phyloP scores from a whole-genome alignment of 768 basidiomycete species.

The Trametes sanguinea region DNA sequence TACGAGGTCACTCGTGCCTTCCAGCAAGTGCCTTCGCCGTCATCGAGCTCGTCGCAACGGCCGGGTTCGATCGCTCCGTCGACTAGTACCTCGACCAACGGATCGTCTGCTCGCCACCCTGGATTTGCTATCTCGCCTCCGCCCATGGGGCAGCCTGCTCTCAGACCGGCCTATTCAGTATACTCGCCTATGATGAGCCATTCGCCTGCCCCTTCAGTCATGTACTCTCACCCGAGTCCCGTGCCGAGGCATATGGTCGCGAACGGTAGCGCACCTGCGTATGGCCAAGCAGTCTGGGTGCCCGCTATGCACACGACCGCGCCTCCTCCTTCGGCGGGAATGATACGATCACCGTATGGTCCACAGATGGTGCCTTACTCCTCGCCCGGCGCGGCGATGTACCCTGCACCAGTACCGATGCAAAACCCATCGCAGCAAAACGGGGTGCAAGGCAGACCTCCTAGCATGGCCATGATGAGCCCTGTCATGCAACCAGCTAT shows the following conservation, averaged over 20 bases:
- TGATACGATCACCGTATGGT: constrained; percentile 71
- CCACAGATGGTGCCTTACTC: constrained; percentile 67
- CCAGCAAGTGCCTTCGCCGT: constrained; percentile 77
- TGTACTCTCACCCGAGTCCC: constrained; percentile 69
- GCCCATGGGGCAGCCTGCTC: constrained; percentile 44
- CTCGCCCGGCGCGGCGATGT: constrained; percentile 50
- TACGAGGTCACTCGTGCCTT: constrained; percentile 86
- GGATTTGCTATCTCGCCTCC: constrained; percentile 32
- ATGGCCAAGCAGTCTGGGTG: constrained; percentile 69
- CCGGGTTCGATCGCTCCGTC: constrained; percentile 37
- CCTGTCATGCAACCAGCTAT: constrained; percentile 67
- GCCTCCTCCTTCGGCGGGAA: constrained; percentile 48
- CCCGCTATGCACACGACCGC: constrained; percentile 45
- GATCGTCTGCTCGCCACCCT: constrained; percentile 20
- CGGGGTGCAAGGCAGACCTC: constrained; percentile 33
- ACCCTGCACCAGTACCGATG: constrained; percentile 48
- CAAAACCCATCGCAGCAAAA: constrained; percentile 45
- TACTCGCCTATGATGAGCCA: constrained; percentile 77
- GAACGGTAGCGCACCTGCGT: constrained; percentile 63
- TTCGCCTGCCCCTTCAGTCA: constrained; percentile 64
- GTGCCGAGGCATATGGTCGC: constrained; percentile 61
- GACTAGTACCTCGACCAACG: constrained; percentile 17
- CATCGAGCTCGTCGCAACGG: constrained; percentile 45
- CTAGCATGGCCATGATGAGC: constrained; percentile 58
- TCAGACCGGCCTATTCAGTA: constrained; percentile 57